Conservation (phyloP, 208 protist species). For the Acanthamoeba comandoni region DNA sequence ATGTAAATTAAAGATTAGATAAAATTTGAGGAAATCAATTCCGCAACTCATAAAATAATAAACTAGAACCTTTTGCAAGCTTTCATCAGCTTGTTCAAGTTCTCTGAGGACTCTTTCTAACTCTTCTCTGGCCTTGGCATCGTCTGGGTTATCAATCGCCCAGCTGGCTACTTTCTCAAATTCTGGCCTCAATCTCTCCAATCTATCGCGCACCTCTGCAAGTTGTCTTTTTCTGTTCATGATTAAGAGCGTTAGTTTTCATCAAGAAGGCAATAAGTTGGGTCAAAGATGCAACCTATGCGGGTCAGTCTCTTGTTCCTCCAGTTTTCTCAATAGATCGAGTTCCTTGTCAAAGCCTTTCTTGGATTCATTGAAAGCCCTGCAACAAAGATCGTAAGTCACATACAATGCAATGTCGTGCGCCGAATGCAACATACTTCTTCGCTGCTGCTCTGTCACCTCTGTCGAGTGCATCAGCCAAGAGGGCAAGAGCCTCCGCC, state of each 20-base stretch:
- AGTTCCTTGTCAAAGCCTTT: constrained; percentile 32
- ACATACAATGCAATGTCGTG: no score
- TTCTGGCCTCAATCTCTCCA: constrained; percentile 21
- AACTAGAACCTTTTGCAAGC: no score
- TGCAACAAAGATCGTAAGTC: no score
- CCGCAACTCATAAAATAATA: no score
- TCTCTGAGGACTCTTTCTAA: constrained; percentile 17
- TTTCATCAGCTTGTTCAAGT: background rate
- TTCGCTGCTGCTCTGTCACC: constrained; percentile 20
- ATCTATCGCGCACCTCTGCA: constrained; percentile 3
- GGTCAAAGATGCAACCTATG: background rate
- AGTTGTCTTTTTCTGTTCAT: background rate
- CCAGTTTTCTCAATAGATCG: constrained; percentile 23
- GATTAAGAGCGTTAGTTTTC: background rate
- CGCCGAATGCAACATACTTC: background rate
- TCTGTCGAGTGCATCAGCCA: constrained; percentile 19
- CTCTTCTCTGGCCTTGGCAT: background rate
- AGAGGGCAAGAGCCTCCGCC: background rate
- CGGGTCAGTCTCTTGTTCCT: constrained; percentile 42
- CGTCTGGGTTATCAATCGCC: constrained; percentile 18
- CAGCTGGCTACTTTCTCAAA: background rate
- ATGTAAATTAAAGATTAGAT: no score
- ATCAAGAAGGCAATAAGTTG: background rate
- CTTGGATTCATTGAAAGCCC: background rate
- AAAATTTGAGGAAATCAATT: no score